phyloP scores from a whole-genome alignment of 768 basidiomycete genomes.

The Termitomyces sp. region DNA sequence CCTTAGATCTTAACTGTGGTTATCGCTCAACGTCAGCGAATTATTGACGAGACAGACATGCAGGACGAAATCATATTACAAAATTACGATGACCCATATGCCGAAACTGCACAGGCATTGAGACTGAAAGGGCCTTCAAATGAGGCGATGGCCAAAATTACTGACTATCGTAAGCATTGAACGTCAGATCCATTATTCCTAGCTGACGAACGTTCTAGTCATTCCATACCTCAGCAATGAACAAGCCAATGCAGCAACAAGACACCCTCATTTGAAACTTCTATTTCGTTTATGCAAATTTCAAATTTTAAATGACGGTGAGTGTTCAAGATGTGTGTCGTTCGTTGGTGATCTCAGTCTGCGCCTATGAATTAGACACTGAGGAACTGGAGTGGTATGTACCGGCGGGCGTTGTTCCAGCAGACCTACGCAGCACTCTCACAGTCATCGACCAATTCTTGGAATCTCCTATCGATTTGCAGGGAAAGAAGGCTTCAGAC shows the following conservation, averaged over 20 bases:
- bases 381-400: slow-evolving; percentile 84
- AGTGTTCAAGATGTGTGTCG: slow-evolving; percentile 8
- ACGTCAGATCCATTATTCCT: not conserved
- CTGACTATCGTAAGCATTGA: slow-evolving; percentile 63
- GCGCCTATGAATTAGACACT: slow-evolving; percentile 34
- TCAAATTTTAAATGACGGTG: slow-evolving; percentile 61
- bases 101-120: slow-evolving; percentile 11
- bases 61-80: slow-evolving; percentile 30
- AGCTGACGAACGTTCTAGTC: slow-evolving; percentile 33
- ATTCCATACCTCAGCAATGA: slow-evolving; percentile 75
- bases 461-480: slow-evolving; percentile 71
- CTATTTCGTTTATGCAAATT: slow-evolving; percentile 80
- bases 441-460: slow-evolving; percentile 84
- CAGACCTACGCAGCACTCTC: slow-evolving; percentile 62
- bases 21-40: slow-evolving; percentile 51
- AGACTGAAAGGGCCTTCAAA: slow-evolving; percentile 48
- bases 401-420: slow-evolving; percentile 63
- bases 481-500: slow-evolving; percentile 70
- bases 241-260: slow-evolving; percentile 70
- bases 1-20: slow-evolving; percentile 57
- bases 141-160: slow-evolving; percentile 64
- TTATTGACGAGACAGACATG: slow-evolving; percentile 50
- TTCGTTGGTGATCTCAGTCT: not conserved
- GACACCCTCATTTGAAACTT: slow-evolving; percentile 76
- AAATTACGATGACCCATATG: slow-evolving; percentile 21